Conservation (phyloP, 1,284 basidiomycete genomes). For the Ganoderma resinaceum region DNA sequence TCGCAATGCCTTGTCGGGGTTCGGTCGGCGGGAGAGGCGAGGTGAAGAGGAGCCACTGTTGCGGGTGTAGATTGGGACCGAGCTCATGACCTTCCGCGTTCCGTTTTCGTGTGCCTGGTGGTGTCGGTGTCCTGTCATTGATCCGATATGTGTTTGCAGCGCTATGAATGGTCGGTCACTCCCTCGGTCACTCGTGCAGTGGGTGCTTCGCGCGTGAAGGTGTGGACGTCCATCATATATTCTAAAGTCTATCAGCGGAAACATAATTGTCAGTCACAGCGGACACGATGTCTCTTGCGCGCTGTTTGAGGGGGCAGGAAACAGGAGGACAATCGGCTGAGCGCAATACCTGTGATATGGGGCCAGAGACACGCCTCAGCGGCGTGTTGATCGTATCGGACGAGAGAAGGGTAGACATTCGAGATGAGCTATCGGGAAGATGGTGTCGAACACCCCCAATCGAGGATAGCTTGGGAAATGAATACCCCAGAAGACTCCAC, state of each 20-base stretch:
- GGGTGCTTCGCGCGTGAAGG: not conserved
- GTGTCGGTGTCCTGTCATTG: not conserved
- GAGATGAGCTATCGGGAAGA: not conserved
- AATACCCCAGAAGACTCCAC: conserved; percentile 15
- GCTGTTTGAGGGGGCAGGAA: not conserved
- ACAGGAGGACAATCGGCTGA: conserved; percentile 1
- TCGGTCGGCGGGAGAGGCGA: conserved; percentile 19
- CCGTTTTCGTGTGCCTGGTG: conserved; percentile 23
- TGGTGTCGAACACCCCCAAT: conserved; percentile 8
- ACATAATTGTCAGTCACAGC: not conserved
- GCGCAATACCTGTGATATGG: conserved; percentile 22
- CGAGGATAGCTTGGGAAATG: conserved; percentile 8
- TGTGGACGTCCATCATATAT: not conserved
- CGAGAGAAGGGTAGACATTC: conserved; percentile 8
- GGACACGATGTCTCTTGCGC: not conserved
- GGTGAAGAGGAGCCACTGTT: conserved; percentile 29
- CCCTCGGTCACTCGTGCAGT: not conserved
- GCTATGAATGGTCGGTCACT: not conserved
- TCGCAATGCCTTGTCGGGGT: conserved; percentile 5
- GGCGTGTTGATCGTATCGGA: conserved; percentile 24
- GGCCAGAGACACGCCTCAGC: conserved; percentile 14
- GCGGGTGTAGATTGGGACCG: conserved; percentile 13
- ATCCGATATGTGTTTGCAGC: not conserved
- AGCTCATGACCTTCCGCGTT: not conserved
- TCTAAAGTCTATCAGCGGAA: conserved; percentile 12